phyloP scores from a whole-genome alignment of 2,329 filamentous ascomycete species.

The Didymellaceae sp. region DNA sequence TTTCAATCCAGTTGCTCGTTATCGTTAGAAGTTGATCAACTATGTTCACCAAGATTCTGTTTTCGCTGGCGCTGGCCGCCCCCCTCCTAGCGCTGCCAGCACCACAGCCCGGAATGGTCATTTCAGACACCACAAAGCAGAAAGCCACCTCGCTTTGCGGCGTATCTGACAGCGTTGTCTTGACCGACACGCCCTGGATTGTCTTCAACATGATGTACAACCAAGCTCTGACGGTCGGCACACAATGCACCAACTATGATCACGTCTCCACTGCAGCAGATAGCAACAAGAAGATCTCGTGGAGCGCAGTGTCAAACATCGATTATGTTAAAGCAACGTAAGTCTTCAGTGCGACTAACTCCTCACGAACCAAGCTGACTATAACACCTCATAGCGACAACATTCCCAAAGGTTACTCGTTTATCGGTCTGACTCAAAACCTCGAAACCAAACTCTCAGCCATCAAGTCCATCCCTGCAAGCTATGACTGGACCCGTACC shows the following conservation, averaged over 20 bases:
- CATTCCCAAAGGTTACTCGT: slow-evolving; percentile 54
- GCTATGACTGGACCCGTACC: slow-evolving; percentile 50
- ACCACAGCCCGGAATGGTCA: slow-evolving; percentile 19
- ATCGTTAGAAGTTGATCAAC: too few relatives aligned
- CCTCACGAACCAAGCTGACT: not conserved
- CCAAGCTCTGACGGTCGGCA: slow-evolving; percentile 48
- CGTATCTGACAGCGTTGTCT: slow-evolving; percentile 31
- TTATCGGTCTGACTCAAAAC: slow-evolving; percentile 54
- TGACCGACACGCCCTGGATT: slow-evolving; percentile 53
- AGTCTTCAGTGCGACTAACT: not conserved
- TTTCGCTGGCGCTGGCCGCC: slow-evolving; percentile 22
- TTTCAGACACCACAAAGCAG: slow-evolving; percentile 23
- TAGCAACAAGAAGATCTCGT: slow-evolving; percentile 48
- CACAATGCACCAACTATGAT: slow-evolving; percentile 51
- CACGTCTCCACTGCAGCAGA: slow-evolving; percentile 33
- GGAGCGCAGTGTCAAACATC: slow-evolving; percentile 51
- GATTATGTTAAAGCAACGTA: slow-evolving; percentile 39
- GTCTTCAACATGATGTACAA: slow-evolving; percentile 57
- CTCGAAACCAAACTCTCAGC: slow-evolving; percentile 49
- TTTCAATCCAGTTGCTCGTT: too few relatives aligned
- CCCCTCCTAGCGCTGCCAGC: slow-evolving; percentile 15
- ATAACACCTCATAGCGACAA: slow-evolving; percentile 37
- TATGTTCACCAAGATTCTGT: slow-evolving; percentile 11
- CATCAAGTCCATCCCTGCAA: slow-evolving; percentile 51
- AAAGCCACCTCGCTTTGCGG: slow-evolving; percentile 24